Percentiles rank a stretch among this genome's conserved stretches.
These are phyloP conservation scores for Boletus coccyginus DNA, from an alignment of 768 basidiomycete genomes.

Conservation along the genomic window DNA sequence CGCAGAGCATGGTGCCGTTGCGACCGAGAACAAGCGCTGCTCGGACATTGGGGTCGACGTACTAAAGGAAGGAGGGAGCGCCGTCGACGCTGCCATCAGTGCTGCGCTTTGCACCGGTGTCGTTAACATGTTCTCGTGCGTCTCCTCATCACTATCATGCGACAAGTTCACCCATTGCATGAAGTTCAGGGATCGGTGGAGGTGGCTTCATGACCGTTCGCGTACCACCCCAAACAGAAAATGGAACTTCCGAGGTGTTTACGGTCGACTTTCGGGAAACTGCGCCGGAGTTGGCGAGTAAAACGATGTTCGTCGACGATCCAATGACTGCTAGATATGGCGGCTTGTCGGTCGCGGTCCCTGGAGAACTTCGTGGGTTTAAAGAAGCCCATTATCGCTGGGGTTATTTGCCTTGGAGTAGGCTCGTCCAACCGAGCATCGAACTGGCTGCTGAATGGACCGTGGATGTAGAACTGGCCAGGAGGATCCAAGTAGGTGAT, in stretches of 20 bases:
- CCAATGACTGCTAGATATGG: slow-evolving; percentile 60
- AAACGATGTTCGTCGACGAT: slow-evolving; percentile 70
- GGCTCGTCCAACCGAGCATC: slow-evolving; percentile 72
- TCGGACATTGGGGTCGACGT: slow-evolving; percentile 80
- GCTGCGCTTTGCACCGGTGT: slow-evolving; percentile 78
- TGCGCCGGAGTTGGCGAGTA: slow-evolving; percentile 69
- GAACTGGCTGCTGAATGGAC: slow-evolving; percentile 76
- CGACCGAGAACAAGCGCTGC: slow-evolving; percentile 83
- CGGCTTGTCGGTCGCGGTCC: slow-evolving; percentile 83
- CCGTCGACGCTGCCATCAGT: slow-evolving; percentile 83
- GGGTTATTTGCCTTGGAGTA: slow-evolving; percentile 77
- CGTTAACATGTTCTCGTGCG: slow-evolving; percentile 89
- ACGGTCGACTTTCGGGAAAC: slow-evolving; percentile 89
- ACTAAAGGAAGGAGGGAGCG: slow-evolving; percentile 82
- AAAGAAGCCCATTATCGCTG: slow-evolving; percentile 81
- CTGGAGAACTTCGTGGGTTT: slow-evolving; percentile 87
- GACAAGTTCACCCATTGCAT: not conserved
- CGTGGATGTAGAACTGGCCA: slow-evolving; percentile 74
- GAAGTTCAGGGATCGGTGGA: slow-evolving; percentile 77
- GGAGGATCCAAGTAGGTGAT: slow-evolving; percentile 62
- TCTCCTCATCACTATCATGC: slow-evolving; percentile 9
- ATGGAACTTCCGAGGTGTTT: slow-evolving; percentile 55
- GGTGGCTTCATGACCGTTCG: slow-evolving; percentile 87
- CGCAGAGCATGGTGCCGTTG: slow-evolving; percentile 82
- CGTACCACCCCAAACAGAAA: slow-evolving; percentile 50